A percentile compares a stretch with the other conserved stretches of the same genome.
Conservation (phyloP, 2,329 filamentous ascomycete genomes). For the Pyrenophora teres region DNA sequence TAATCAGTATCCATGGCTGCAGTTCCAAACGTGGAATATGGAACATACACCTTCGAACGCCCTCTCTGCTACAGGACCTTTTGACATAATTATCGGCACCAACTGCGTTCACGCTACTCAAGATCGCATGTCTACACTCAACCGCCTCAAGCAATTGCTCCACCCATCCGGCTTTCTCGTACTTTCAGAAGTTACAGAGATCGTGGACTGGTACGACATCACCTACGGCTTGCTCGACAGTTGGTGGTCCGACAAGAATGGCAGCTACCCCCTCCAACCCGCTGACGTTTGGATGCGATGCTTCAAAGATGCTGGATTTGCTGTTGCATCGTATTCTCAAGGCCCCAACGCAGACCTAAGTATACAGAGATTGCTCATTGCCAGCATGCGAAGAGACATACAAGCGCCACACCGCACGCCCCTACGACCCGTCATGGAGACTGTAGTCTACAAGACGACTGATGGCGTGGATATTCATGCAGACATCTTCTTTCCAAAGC, state of each 20-base stretch:
- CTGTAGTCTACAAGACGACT: conserved; percentile 15
- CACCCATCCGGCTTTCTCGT: conserved; percentile 11
- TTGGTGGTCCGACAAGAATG: conserved; percentile 24
- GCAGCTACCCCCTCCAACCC: conserved; percentile 9
- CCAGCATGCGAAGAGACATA: background rate
- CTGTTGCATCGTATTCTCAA: conserved; percentile 2
- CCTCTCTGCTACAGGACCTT: background rate
- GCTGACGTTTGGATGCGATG: conserved; percentile 5
- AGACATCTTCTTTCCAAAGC: conserved; percentile 42
- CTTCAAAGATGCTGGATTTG: background rate
- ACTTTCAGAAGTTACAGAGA: conserved; percentile 19
- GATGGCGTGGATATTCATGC: conserved; percentile 23
- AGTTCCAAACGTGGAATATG: conserved; percentile 38
- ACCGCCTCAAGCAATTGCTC: conserved; percentile 10
- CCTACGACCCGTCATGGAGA: background rate
- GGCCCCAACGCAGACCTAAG: background rate
- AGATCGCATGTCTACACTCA: conserved; percentile 1
- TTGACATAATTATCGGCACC: conserved; percentile 18
- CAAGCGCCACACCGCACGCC: background rate
- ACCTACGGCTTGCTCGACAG: conserved; percentile 25
- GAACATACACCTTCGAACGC: conserved; percentile 5
- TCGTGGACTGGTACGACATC: conserved; percentile 24
- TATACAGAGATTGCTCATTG: conserved; percentile 6
- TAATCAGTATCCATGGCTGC: conserved; percentile 35
- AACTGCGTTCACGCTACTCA: conserved; percentile 29